Evolutionary conservation across 805 yeast species (phyloP), one percentile per base, ranked within the genome.

Genomic region (Candida orba): DNA sequence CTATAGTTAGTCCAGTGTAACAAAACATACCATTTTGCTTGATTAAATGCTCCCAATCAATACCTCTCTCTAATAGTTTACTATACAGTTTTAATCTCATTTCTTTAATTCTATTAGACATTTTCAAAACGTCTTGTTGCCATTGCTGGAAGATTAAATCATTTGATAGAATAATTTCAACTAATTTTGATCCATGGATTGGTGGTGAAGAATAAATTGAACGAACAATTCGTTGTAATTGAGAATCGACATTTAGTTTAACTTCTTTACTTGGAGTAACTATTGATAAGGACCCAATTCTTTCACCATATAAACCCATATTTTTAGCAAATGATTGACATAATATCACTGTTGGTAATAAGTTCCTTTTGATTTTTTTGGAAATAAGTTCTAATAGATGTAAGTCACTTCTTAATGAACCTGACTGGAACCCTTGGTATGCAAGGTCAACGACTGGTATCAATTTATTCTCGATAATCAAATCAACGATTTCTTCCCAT

Each of bases 11-110:
- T 8, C 96, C 96, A 31, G 97, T 90, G 71, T 76, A 91, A 57
- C 91, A 86, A 68, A 91, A 91, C 98, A 91, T 91, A 56, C 99
- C 99, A 62, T 91, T 84, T 66, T 91, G 98, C 59, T 81, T 75
- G 44, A 84, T 70, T 56, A 91, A 73, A 60, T 86, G 95, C 43
- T 82, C 83, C 98, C 98, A 91, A 63, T 78, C 72, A 53, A 82
- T 73, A 59, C 67, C 72, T 47, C 66, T 71, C 50, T 44, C 59
- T 69, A 71, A 79, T 56, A 88, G 74, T 49, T 76, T 71, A 43
- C 76, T 73, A 63, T 76, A 77, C 59, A 91, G 72, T 48, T 74
- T 65, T 43, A 67, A 58, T 63, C 97, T 77, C 73, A 89, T 87
- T 25, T 71, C 65, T 58, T 77, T 78, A 63, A 91, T 78, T 60